A percentile compares a stretch with the other conserved stretches of the same genome.
phyloP scores from a whole-genome alignment of 768 basidiomycete species.

The Gelatoporia subvermispora region DNA sequence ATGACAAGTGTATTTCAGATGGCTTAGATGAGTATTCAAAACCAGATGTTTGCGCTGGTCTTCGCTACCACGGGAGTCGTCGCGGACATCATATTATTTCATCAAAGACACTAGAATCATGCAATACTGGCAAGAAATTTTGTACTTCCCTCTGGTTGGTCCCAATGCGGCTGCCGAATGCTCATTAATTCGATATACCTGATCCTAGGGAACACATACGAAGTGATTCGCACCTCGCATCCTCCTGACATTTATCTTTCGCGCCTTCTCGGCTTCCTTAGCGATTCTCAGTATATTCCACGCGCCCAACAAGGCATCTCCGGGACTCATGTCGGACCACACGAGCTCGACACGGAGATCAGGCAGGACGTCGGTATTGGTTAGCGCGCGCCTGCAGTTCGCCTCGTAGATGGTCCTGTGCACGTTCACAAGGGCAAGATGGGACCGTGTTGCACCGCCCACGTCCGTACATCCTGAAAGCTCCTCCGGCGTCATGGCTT shows the following conservation, averaged over 20 bases:
- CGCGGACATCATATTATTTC: too few species aligned
- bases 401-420: slow-evolving; percentile 1
- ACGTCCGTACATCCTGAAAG: background rate
- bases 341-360: slow-evolving; percentile 1
- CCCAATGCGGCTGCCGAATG: too few species aligned
- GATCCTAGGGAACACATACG: background rate
- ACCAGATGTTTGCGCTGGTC: too few species aligned
- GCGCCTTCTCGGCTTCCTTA: background rate
- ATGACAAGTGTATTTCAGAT: too few species aligned
- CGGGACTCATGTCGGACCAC: slow-evolving; percentile 2
- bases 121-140: background rate
- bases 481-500: background rate
- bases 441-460: background rate
- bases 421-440: background rate
- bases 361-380: background rate
- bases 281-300: background rate
- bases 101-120: too few species aligned
- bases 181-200: too few species aligned
- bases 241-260: background rate
- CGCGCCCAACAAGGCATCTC: background rate
- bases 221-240: background rate
- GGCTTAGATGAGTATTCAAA: too few species aligned
- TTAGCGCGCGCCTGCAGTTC: slow-evolving; percentile 1
- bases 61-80: too few species aligned
- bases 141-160: background rate